Evolutionary conservation across 192 early-diverging fungal genomes (phyloP).

Genomic region (Entomortierella parvispora): DNA sequence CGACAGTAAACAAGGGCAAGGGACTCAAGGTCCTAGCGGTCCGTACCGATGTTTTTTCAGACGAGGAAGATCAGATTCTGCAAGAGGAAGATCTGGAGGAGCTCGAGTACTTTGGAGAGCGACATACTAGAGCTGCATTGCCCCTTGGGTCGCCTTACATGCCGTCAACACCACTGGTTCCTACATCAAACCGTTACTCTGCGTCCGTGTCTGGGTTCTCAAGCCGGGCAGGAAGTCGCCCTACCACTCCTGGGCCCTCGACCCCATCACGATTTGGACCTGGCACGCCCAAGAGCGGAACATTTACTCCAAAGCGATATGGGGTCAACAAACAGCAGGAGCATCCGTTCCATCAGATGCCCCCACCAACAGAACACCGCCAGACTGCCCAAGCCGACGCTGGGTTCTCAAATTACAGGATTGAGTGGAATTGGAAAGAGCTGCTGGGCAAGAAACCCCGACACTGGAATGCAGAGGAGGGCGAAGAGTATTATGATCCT

Average conservation of each 20-base stretch:
- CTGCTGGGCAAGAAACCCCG: slow-evolving; percentile 48
- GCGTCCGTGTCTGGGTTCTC: slow-evolving; percentile 37
- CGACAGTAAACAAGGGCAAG: slow-evolving; percentile 11
- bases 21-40: background rate
- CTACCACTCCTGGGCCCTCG: slow-evolving; percentile 36
- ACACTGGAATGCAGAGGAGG: slow-evolving; percentile 43
- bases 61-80: slow-evolving; percentile 8
- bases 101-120: slow-evolving; percentile 51
- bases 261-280: slow-evolving; percentile 43
- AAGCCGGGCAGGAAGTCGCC: slow-evolving; percentile 39
- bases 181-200: slow-evolving; percentile 10
- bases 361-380: background rate
- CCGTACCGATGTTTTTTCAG: background rate
- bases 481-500: slow-evolving; percentile 48
- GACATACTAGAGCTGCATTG: slow-evolving; percentile 11
- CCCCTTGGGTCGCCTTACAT: slow-evolving; percentile 43
- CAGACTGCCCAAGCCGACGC: slow-evolving; percentile 16
- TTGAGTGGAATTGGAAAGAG: slow-evolving; percentile 54
- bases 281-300: slow-evolving; percentile 42
- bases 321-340: background rate
- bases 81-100: slow-evolving; percentile 32
- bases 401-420: slow-evolving; percentile 46
- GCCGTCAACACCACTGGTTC: slow-evolving; percentile 41
- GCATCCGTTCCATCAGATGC: background rate
- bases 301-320: slow-evolving; percentile 18